Base-by-base conservation (phyloP, 805 yeast species). In the Nakazawaea populi region DNA sequence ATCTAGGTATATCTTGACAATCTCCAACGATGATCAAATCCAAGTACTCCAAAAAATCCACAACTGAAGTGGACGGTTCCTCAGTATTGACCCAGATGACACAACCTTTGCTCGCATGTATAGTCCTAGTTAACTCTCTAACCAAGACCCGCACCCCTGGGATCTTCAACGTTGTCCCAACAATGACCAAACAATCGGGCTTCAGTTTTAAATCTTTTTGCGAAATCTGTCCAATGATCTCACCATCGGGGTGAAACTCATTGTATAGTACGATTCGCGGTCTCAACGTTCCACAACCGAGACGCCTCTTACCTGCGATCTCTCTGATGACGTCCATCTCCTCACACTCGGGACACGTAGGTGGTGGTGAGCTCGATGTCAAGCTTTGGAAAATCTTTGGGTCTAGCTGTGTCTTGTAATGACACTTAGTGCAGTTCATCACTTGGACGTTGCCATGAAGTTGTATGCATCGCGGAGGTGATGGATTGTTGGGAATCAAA, bases 201-300 rank as follows among this genome's bases (percentile, higher is more conserved):
- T 75, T 76, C 9, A 74, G 66, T 52, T 72, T 74, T 42, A 87
- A 65, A 64, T 90, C 97, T 2, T 73, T 56, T 14, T 85, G 85
- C 5, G 89, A 77, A 4, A 87, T 79, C 48, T 81, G 79, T 0
- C 96, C 96, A 45, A 90, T 89, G 31, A 85, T 79, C 43, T 92
- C 96, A 54, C 94, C 90, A 63, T 89, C 96, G 1, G 96, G 96
- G 61, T 90, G 87, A 51, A 75, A 73, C 59, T 90, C 89, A 70
- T 87, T 75, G 72, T 91, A 84, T 8, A 84, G 63, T 2, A 84
- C 87, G 31, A 84, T 80, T 56, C 86, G 68, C 2, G 90, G 89
- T 53, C 88, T 71, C 40, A 84, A 60, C 47, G 75, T 69, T 4
- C 90, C 90, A 5, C 76, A 61, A 1, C 77, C 89, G 72, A 68